A percentile compares a stretch with the other conserved stretches of the same genome.
These are phyloP conservation scores for Neurospora sp. DNA, from an alignment of 495 filamentous ascomycete genomes.

Conservation along the genomic window DNA sequence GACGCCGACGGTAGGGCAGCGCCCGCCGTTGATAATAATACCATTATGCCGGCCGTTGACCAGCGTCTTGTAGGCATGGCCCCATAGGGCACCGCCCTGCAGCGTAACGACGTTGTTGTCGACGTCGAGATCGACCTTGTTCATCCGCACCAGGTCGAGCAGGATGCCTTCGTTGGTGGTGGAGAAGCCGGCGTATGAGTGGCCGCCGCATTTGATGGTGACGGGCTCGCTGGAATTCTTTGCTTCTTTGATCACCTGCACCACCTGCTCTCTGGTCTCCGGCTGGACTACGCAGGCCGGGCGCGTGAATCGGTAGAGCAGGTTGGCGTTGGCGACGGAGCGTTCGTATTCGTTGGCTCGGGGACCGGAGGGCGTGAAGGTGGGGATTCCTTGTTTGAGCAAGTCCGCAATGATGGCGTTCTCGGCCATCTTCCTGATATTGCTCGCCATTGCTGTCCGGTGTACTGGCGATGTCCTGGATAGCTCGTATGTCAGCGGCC, in stretches of 20 bases:
- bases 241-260: neutral
- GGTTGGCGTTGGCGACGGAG: slow-evolving; percentile 15
- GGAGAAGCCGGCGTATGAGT: slow-evolving; percentile 18
- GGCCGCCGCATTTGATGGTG: slow-evolving; percentile 15
- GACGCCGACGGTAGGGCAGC: slow-evolving; percentile 19
- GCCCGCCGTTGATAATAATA: slow-evolving; percentile 16
- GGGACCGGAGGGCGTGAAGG: neutral
- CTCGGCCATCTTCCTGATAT: neutral
- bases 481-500: no score
- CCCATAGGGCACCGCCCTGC: slow-evolving; percentile 4
- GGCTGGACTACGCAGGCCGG: slow-evolving; percentile 17
- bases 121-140: slow-evolving; percentile 9
- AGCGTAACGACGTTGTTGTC: neutral
- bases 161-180: slow-evolving; percentile 14
- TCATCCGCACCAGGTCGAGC: slow-evolving; percentile 13
- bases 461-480: no score
- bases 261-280: slow-evolving; percentile 5
- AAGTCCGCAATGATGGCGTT: neutral
- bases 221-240: slow-evolving; percentile 1
- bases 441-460: no score
- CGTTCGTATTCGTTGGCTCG: neutral
- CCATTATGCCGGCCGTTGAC: slow-evolving; percentile 10
- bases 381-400: neutral
- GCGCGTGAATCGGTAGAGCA: slow-evolving; percentile 13
- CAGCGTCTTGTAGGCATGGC: slow-evolving; percentile 11